Evolutionary conservation across 1,284 basidiomycete species (phyloP).

Genomic region (Psilocybe mexicana): DNA sequence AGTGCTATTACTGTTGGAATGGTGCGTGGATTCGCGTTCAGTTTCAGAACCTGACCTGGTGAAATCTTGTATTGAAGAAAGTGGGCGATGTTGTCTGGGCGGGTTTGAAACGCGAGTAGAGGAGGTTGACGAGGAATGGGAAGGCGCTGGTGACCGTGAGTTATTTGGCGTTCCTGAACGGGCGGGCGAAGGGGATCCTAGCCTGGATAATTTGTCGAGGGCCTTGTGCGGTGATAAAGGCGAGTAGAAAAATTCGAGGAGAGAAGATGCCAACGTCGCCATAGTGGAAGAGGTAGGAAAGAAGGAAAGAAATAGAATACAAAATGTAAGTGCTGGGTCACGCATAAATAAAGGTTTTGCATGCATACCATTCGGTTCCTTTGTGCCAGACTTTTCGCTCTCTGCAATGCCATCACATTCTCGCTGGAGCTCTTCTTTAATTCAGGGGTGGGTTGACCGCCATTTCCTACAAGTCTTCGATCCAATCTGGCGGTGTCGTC

Average conservation of each 20-base stretch:
- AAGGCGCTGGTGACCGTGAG: constrained; percentile 22
- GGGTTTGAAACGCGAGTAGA: constrained; percentile 29
- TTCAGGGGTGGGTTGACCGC: constrained; percentile 11
- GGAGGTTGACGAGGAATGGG: constrained; percentile 30
- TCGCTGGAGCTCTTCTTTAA: constrained; percentile 39
- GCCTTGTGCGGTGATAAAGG: constrained; percentile 43
- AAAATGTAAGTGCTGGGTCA: constrained; percentile 8
- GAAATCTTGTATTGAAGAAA: constrained; percentile 27
- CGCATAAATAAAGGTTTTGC: constrained; percentile 16
- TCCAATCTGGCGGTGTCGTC: constrained; percentile 68
- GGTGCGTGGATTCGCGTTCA: constrained; percentile 58
- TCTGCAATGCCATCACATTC: constrained; percentile 58
- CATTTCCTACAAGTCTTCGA: constrained; percentile 32
- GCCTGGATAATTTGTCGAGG: constrained; percentile 59
- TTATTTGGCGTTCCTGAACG: constrained; percentile 28
- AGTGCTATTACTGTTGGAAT: constrained; percentile 27
- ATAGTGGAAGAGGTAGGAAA: constrained; percentile 10
- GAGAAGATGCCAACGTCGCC: constrained; percentile 25
- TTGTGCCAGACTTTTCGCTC: constrained; percentile 67
- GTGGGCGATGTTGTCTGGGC: constrained; percentile 26
- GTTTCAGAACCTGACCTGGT: constrained; percentile 74
- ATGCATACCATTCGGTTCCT: constrained; percentile 66
- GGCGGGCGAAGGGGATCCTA: constrained; percentile 35
- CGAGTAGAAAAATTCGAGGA: constrained; percentile 22
- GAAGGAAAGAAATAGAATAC: constrained; percentile 11